Conservation (phyloP, 139 green algal species). For the Nannochloris sp. region DNA sequence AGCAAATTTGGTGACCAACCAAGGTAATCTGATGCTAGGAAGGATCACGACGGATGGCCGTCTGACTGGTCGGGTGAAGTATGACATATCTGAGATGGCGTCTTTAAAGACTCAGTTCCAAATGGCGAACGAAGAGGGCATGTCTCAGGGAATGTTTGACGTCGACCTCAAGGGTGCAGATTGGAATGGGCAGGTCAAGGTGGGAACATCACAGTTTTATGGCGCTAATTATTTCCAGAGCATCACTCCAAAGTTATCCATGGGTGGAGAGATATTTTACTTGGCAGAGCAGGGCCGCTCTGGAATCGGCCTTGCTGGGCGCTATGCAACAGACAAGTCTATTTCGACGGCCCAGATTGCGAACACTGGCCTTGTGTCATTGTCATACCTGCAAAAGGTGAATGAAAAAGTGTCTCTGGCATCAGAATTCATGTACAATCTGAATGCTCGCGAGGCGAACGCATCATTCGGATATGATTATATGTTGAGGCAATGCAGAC, state of each 20-base stretch:
- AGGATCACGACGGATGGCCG: constrained; percentile 80
- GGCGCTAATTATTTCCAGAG: constrained; percentile 93
- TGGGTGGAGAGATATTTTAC: constrained; percentile 90
- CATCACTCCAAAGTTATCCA: constrained; percentile 67
- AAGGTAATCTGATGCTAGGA: constrained; percentile 74
- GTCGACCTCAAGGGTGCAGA: constrained; percentile 70
- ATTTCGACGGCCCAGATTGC: constrained; percentile 77
- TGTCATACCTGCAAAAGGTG: constrained; percentile 88
- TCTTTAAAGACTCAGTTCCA: constrained; percentile 78
- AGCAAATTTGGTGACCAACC: constrained; percentile 86
- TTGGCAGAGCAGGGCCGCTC: constrained; percentile 61
- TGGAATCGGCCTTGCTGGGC: constrained; percentile 62
- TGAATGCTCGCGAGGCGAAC: constrained; percentile 72
- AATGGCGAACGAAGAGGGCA: constrained; percentile 61
- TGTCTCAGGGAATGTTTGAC: constrained; percentile 59
- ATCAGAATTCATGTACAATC: constrained; percentile 91
- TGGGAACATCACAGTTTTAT: constrained; percentile 88
- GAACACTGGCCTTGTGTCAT: constrained; percentile 83
- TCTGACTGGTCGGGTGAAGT: constrained; percentile 75
- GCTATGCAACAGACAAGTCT: constrained; percentile 63
- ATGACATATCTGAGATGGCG: constrained; percentile 69
- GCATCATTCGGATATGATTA: constrained; percentile 96
- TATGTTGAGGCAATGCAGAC: constrained; percentile 71
- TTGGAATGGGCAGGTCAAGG: constrained; percentile 94
- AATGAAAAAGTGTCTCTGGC: constrained; percentile 87